Evolutionary conservation across 371 early-diverging fungal genomes (phyloP).

Genomic region (Actinomortierella ambigua): DNA sequence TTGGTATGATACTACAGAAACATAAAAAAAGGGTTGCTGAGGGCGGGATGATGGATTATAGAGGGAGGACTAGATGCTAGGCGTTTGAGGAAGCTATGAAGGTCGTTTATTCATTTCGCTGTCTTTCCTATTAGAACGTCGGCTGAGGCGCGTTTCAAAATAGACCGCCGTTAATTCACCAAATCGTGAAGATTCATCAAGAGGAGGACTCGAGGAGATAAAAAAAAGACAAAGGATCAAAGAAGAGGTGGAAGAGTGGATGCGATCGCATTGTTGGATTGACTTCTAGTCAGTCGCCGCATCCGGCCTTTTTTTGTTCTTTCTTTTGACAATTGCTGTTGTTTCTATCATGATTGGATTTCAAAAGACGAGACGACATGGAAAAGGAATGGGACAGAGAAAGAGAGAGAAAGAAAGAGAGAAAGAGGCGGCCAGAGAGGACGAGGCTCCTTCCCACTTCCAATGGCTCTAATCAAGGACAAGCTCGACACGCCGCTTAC

Average conservation of each 20-base stretch:
- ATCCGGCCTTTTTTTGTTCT: no score
- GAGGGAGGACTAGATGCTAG: no score
- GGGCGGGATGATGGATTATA: no score
- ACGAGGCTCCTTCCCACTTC: not conserved
- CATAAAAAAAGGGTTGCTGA: no score
- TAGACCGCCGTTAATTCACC: not conserved
- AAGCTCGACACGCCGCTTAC: conserved; percentile 20
- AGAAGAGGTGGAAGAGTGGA: no score
- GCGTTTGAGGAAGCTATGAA: no score
- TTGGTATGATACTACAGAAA: conserved; percentile 50
- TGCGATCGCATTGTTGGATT: no score
- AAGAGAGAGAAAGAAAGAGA: not conserved
- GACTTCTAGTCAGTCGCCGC: no score
- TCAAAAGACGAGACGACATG: not conserved
- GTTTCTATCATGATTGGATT: not conserved
- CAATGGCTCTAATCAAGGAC: not conserved
- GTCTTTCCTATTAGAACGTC: conserved; percentile 5
- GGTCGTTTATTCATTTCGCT: no score
- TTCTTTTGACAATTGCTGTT: no score
- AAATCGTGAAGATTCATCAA: not conserved
- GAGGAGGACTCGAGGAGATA: not conserved
- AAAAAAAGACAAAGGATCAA: not conserved
- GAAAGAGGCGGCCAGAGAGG: not conserved
- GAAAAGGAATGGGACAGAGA: not conserved
- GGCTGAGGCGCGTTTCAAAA: conserved; percentile 25